Base-by-base conservation (phyloP, 2,329 filamentous ascomycete species). In the Periconia digitata region DNA sequence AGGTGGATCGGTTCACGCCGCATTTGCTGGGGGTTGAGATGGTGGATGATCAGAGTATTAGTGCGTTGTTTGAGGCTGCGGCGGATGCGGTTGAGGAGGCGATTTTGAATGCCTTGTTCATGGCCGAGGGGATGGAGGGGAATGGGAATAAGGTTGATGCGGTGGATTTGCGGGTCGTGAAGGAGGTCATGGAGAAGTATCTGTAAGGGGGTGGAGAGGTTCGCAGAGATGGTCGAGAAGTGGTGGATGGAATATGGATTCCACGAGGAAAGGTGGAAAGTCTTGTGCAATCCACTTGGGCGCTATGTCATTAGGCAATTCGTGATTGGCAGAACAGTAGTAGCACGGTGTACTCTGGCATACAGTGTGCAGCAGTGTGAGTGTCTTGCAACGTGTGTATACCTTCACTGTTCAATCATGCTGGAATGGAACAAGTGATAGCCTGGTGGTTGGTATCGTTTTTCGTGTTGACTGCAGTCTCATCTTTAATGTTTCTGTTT, bases 71-170 rank as follows among this genome's bases (percentile, higher is more conserved):
- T 49, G 79, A 85, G 62, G 84, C 83, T 1, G 79, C 76, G 2
- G 80, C 81, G 0, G 84, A 87, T 59, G 80, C 79, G 0, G 82
- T 82, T 0, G 84, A 87, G 58, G 85, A 88, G 67, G 78, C 83
- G 1, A 85, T 87, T 46, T 80, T 85, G 53, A 87, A 88, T 61
- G 77, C 79, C 0, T 66, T 87, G 8, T 84, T 77, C 51, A 84
- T 80, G 72, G 82, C 83, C 1, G 78, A 83, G 56, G 81, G 78
- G 0, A 80, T 84, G 73, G 76, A 74, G 1, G 83, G 83, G 0
- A 75, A 78, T 49, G 72, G 76, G 42, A 80, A 77, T 1, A 77
- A 40, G 40, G 60, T 66, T 16, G 68, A 71, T 41, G 70, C 59
- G 35, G 41, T 69, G 51, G 55, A 69, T 46, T 38, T 74, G 47